Base-by-base conservation (phyloP, 2,329 filamentous ascomycete genomes). In the Byssochlamys sp. region DNA sequence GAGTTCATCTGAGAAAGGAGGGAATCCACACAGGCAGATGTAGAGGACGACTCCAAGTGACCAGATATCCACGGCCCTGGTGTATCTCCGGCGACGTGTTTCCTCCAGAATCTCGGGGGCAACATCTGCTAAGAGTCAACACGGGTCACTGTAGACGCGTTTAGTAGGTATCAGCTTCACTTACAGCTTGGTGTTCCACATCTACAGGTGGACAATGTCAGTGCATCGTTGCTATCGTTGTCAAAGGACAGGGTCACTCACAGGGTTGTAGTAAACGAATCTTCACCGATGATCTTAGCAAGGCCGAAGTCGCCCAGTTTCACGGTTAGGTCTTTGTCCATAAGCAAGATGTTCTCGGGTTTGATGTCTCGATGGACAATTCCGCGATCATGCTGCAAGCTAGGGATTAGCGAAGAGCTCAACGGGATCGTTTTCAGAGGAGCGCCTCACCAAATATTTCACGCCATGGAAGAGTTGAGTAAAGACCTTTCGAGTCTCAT, bases 291-390 rank as follows among this genome's bases (percentile, higher is more conserved):
- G 63, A 99, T 97, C 76, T 99, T 99, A 49, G 94, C 92, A 39
- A 99, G 81, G 52, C 94, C 94, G 73, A 99, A 99, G 73, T 99
- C 94, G 24, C 91, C 94, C 60, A 99, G 77, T 75, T 99, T 99
- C 62, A 96, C 87, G 59, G 86, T 86, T 28, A 96, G 77, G 33
- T 94, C 81, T 67, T 90, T 90, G 73, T 96, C 90, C 4, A 88
- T 85, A 35, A 99, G 78, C 7, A 99, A 77, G 33, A 99, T 97
- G 67, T 97, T 97, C 70, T 97, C 92, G 0, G 91, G 92, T 73
- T 96, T 97, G 75, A 99, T 96, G 66, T 99, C 94, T 58, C 94
- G 88, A 72, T 99, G 94, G 4, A 97, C 91, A 71, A 99, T 95
- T 66, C 94, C 95, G 61, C 94, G 89, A 60, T 97, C 94, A 71